phyloP scores from a whole-genome alignment of 345 rosid genomes.

The Gossypium stocksii region DNA sequence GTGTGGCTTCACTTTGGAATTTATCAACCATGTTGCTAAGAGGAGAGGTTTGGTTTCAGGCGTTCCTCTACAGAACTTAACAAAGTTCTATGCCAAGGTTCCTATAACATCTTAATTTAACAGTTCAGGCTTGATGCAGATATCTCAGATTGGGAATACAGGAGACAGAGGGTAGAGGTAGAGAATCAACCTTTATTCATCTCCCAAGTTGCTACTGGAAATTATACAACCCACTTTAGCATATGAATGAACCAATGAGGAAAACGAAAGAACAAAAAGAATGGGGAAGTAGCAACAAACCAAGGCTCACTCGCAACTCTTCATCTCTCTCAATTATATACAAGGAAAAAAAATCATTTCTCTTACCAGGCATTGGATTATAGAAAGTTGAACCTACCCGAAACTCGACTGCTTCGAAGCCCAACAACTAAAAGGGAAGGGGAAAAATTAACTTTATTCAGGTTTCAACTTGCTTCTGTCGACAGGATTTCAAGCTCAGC shows the following conservation, averaged over 20 bases:
- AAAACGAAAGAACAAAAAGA: not conserved
- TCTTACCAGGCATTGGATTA: not conserved
- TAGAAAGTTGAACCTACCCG: not conserved
- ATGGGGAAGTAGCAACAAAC: not conserved
- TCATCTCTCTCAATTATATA: slow-evolving; percentile 19
- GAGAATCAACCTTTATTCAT: slow-evolving; percentile 19
- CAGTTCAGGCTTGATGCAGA: too few species aligned
- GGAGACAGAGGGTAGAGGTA: not conserved
- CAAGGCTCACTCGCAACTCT: not conserved
- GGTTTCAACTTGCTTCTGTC: slow-evolving; percentile 27
- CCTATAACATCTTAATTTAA: too few species aligned
- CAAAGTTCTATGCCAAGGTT: too few species aligned
- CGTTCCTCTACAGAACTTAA: too few species aligned
- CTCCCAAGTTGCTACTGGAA: not conserved
- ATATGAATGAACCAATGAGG: slow-evolving; percentile 8
- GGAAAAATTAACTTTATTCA: not conserved
- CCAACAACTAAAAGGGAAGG: not conserved
- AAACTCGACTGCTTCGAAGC: slow-evolving; percentile 10
- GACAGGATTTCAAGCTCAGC: slow-evolving; percentile 91
- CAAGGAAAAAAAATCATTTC: not conserved
- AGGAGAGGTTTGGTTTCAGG: too few species aligned
- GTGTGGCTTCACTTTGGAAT: too few species aligned
- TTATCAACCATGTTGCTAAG: too few species aligned
- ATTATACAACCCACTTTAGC: not conserved
- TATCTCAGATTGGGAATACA: not conserved